Percentiles rank a stretch among this genome's conserved stretches.
These are phyloP conservation scores for Aureobasidium musti DNA, from an alignment of 2,329 filamentous ascomycete species.

Conservation along the genomic window DNA sequence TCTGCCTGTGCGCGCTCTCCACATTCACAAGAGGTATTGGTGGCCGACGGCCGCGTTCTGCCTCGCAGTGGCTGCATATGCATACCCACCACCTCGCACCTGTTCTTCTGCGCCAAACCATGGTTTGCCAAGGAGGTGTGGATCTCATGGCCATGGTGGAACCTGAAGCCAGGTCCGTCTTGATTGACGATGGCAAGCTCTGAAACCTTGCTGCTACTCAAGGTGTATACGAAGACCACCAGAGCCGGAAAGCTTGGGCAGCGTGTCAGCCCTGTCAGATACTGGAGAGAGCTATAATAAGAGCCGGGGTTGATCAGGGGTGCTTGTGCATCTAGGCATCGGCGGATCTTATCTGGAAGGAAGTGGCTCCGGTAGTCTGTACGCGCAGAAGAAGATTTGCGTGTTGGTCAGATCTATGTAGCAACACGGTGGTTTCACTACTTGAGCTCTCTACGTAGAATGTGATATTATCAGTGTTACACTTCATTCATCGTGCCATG, in stretches of 20 bases:
- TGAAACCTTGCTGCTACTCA: neutral
- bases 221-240: neutral
- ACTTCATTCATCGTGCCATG: neutral
- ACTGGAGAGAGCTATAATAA: neutral
- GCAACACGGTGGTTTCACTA: neutral
- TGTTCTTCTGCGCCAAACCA: constrained; percentile 9
- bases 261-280: constrained; percentile 15
- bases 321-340: neutral
- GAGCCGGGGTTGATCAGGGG: constrained; percentile 15
- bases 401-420: neutral
- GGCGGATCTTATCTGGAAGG: constrained; percentile 20
- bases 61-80: neutral
- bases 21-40: neutral
- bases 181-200: neutral
- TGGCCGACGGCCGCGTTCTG: neutral
- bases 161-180: too few relatives aligned
- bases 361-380: neutral
- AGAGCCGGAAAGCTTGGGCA: neutral
- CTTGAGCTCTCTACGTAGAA: rapidly evolving
- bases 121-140: constrained; percentile 11
- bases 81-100: neutral
- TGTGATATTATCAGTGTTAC: neutral
- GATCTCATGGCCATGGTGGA: neutral
- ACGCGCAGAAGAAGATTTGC: neutral
- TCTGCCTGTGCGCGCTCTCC: neutral